phyloP scores from a whole-genome alignment of 2,329 filamentous ascomycete genomes.

The Alternaria triticina region DNA sequence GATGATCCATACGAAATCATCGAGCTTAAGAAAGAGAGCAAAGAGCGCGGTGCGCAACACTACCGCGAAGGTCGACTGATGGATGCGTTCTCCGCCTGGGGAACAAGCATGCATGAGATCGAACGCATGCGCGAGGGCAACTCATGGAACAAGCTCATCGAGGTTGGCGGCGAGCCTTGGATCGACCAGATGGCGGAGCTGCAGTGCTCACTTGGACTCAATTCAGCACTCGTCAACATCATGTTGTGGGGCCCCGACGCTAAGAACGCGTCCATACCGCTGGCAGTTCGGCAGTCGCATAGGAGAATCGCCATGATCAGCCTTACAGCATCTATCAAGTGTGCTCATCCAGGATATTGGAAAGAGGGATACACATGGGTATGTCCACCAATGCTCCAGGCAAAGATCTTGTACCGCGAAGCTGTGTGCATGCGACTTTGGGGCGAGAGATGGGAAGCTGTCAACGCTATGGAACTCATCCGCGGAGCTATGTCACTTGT shows the following conservation, averaged over 20 bases:
- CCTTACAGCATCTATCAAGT: fast-evolving
- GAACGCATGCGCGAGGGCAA: neutral
- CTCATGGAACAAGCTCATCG: neutral
- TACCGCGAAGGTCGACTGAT: neutral
- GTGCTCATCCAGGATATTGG: fast-evolving
- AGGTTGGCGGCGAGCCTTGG: neutral
- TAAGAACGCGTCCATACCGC: neutral
- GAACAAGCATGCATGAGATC: neutral
- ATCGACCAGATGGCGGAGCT: neutral
- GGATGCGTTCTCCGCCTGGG: neutral
- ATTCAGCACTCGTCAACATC: neutral
- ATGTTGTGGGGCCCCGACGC: neutral
- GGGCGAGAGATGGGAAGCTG: fast-evolving
- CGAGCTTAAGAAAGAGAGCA: fast-evolving
- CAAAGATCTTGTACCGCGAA: fast-evolving
- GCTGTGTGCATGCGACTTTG: neutral
- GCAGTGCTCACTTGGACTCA: neutral
- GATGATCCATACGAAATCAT: fast-evolving
- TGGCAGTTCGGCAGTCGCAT: fast-evolving
- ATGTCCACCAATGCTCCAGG: neutral
- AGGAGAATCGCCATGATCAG: fast-evolving
- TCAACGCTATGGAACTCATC: neutral
- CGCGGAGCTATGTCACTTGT: neutral
- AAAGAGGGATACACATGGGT: neutral
- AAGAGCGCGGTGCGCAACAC: fast-evolving